Base-by-base conservation (phyloP, 2,329 filamentous ascomycete genomes). In the Penicillium concentricum region DNA sequence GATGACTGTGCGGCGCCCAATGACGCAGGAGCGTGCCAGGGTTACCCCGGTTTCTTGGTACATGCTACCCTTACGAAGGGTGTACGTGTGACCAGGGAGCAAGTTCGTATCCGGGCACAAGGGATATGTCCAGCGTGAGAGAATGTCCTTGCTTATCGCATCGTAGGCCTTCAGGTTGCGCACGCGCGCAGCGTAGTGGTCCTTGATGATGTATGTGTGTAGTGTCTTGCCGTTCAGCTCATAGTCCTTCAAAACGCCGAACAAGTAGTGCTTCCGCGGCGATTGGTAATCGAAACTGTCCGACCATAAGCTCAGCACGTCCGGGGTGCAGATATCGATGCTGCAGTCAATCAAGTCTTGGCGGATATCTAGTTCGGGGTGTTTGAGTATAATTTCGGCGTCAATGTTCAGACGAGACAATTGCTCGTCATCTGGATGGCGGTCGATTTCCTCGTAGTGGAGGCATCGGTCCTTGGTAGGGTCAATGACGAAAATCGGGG, bases 191-290 rank as follows among this genome's bases (percentile, higher is more conserved):
- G 91, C 90, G 70, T 97, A 99, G 57, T 91, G 86, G 50, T 92
- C 85, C 35, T 86, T 84, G 43, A 95, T 80, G 61, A 97, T 88
- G 67, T 97, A 89, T 2, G 91, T 89, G 72, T 97, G 92, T 51
- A 99, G 91, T n/a, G 91, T 92, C 78, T 97, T 96, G 57, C 92
- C 92, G 73, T 97, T 97, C 55, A 97, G 81, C 72, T 99, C 94
- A 79, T 91, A 96, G 72, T 99, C 94, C 77, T 97, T 97, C 52
- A 99, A 79, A 1, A 97, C 92, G 57, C 92, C 92, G 71, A 92
- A 90, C 35, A 99, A 77, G 67, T 96, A 97, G 68, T 96, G 91
- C 67, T 88, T 88, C 53, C 92, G 85, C 1, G 93, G 91, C 8
- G 92, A 83, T 72, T 97, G 92, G 73, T 96, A 97, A 73, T 99